These are phyloP conservation scores for Boletus rufocinnamomeus DNA, from an alignment of 768 basidiomycete genomes.

Conservation along the genomic window DNA sequence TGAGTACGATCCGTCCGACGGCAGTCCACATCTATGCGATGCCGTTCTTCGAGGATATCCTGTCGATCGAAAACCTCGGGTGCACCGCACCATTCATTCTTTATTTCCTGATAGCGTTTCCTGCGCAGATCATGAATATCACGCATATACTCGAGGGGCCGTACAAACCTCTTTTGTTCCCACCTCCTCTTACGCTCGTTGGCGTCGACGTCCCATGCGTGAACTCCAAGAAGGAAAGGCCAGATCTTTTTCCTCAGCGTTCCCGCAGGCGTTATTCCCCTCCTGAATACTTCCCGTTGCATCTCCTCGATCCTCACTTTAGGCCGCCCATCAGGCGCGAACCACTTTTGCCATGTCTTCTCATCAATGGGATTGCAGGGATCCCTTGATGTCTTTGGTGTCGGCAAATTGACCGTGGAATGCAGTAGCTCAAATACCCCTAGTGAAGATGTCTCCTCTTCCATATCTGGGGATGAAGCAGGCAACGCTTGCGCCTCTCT, in stretches of 20 bases:
- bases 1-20: constrained; percentile 95
- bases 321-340: constrained; percentile 68
- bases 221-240: constrained; percentile 88
- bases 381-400: constrained; percentile 80
- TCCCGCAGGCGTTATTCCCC: constrained; percentile 61
- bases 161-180: constrained; percentile 60
- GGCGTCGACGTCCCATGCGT: constrained; percentile 73
- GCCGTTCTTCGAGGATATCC: constrained; percentile 87
- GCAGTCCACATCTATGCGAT: constrained; percentile 95
- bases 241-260: constrained; percentile 73
- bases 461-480: constrained; percentile 47
- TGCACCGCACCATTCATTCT: constrained; percentile 81
- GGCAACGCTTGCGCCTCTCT: constrained; percentile 75
- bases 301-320: constrained; percentile 67
- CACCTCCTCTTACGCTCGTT: constrained; percentile 61
- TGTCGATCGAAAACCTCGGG: constrained; percentile 79
- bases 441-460: constrained; percentile 69
- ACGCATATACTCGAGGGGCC: background rate
- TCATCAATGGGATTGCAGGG: constrained; percentile 77
- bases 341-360: constrained; percentile 77
- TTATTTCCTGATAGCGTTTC: constrained; percentile 66
- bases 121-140: constrained; percentile 40
- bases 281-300: constrained; percentile 73
- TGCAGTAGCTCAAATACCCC: constrained; percentile 89
- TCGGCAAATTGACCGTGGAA: constrained; percentile 75